Evolutionary conservation across 2,329 filamentous ascomycete genomes (phyloP).

Genomic region (Paraphaeosphaeria sporulosa): DNA sequence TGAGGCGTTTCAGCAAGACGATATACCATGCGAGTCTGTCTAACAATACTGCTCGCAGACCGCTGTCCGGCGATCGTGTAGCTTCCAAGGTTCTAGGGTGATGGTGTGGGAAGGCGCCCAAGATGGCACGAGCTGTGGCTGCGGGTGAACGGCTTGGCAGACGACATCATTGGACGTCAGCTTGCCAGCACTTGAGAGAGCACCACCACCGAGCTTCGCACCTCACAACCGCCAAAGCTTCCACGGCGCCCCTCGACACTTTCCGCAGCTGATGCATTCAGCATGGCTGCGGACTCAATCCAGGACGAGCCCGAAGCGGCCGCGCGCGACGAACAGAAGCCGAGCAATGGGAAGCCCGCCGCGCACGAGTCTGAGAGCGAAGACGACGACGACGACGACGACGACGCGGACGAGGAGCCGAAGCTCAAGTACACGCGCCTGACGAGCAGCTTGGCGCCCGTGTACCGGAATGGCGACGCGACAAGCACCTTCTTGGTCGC

Average conservation of each 20-base stretch:
- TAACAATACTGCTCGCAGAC: not conserved
- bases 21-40: not conserved
- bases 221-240: conserved; percentile 28
- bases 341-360: conserved; percentile 30
- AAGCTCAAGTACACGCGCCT: conserved; percentile 90
- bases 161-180: conserved; percentile 37
- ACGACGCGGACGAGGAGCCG: conserved; percentile 89
- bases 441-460: conserved; percentile 77
- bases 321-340: conserved; percentile 42
- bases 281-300: conserved; percentile 50
- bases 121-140: not conserved
- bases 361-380: conserved; percentile 40
- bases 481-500: conserved; percentile 90
- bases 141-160: conserved; percentile 28
- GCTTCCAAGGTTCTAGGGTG: not conserved
- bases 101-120: not conserved
- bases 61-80: not conserved
- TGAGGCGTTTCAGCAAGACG: not conserved
- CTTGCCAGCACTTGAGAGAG: conserved; percentile 18
- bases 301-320: conserved; percentile 50
- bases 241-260: conserved; percentile 25
- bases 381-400: conserved; percentile 74
- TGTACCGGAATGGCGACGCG: conserved; percentile 95
- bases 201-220: conserved; percentile 33
- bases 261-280: conserved; percentile 48